phyloP scores from a whole-genome alignment of 106 monocot species.

The Dioscorea dumetorum region DNA sequence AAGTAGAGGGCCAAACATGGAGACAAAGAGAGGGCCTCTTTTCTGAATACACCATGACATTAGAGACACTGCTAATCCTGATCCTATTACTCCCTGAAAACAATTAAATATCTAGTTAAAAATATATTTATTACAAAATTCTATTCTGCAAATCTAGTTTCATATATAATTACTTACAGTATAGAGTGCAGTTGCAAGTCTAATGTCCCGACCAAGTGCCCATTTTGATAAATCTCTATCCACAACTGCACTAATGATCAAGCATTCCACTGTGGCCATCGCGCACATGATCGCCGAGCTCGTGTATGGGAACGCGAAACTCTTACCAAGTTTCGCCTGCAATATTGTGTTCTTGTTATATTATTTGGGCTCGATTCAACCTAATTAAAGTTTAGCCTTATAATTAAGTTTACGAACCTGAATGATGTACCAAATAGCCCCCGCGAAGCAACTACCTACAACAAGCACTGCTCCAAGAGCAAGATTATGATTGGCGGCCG shows the following conservation, averaged over 20 bases:
- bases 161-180: constrained; percentile 52
- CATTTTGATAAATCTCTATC: constrained; percentile 36
- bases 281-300: constrained; percentile 55
- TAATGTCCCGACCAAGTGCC: constrained; percentile 69
- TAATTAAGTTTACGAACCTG: constrained; percentile 24
- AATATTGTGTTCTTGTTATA: too few species aligned
- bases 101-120: not conserved
- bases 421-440: constrained; percentile 82
- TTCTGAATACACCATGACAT: constrained; percentile 72
- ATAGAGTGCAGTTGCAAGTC: constrained; percentile 46
- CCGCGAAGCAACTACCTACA: constrained; percentile 56
- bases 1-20: constrained; percentile 75
- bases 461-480: constrained; percentile 51
- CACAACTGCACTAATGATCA: constrained; percentile 21
- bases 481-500: constrained; percentile 9
- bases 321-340: constrained; percentile 52
- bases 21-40: constrained; percentile 67
- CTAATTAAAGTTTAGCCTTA: not conserved
- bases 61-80: constrained; percentile 44
- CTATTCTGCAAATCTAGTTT: too few species aligned
- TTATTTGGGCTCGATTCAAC: too few species aligned
- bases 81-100: constrained; percentile 52
- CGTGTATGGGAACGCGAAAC: constrained; percentile 55
- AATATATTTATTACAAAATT: too few species aligned
- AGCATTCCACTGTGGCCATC: constrained; percentile 57